phyloP scores from a whole-genome alignment of 306 rosid species.

The Trifolium subterraneum region DNA sequence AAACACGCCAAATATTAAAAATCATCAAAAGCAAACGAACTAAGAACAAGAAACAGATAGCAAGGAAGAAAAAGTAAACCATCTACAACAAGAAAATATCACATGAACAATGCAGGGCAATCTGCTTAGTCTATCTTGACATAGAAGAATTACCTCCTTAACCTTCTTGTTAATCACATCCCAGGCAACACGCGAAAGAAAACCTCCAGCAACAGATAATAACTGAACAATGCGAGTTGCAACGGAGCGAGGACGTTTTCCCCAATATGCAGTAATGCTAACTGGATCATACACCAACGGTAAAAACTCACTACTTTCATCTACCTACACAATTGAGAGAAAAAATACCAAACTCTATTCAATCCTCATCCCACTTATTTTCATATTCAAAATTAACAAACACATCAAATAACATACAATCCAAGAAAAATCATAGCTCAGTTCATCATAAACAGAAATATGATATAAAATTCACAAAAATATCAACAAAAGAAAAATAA shows the following conservation, averaged over 20 bases:
- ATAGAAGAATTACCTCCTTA: conserved; percentile 67
- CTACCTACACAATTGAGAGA: conserved; percentile 58
- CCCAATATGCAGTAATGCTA: conserved; percentile 94
- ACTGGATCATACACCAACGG: conserved; percentile 89
- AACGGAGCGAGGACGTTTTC: conserved; percentile 92
- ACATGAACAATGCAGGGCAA: conserved; percentile 6
- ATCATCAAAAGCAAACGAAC: conserved; percentile 15
- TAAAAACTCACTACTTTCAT: conserved; percentile 93
- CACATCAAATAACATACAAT: neutral
- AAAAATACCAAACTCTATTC: conserved; percentile 17
- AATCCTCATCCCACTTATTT: neutral
- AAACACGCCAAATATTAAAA: neutral
- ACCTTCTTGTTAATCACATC: conserved; percentile 87
- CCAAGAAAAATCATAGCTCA: neutral
- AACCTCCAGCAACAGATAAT: conserved; percentile 95
- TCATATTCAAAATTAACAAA: conserved; percentile 2
- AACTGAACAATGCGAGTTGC: conserved; percentile 85
- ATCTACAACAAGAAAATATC: neutral
- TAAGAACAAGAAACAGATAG: conserved; percentile 22
- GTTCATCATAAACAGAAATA: neutral
- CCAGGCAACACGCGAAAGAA: conserved; percentile 78
- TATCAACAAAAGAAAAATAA: neutral
- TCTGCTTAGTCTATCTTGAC: neutral
- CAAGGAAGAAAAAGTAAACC: neutral
- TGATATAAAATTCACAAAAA: conserved; percentile 11